phyloP scores from a whole-genome alignment of 2,329 filamentous ascomycete species.

The Coccinonectria pachysandricola region DNA sequence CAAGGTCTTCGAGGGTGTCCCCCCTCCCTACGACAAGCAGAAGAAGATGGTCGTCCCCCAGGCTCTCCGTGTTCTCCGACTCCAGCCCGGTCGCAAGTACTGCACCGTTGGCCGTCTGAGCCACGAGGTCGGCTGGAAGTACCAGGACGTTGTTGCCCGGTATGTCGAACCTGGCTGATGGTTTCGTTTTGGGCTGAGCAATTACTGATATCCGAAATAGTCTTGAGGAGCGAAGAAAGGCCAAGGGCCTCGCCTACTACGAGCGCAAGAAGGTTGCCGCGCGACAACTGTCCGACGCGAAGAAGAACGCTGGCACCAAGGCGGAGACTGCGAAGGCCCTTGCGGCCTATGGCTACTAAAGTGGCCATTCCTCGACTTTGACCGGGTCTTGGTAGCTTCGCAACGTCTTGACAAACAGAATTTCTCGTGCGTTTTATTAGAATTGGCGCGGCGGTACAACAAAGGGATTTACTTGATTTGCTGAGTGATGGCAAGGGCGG shows the following conservation, averaged over 20 bases:
- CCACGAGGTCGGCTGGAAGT: constrained; percentile 99
- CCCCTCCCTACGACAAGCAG: constrained; percentile 98
- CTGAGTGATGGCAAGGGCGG: constrained; percentile 35
- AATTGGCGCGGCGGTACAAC: constrained; percentile 44
- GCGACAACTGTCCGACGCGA: constrained; percentile 82
- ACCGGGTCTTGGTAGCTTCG: constrained; percentile 23
- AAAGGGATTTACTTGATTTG: constrained; percentile 39
- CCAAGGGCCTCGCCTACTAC: constrained; percentile 98
- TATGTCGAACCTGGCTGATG: no score
- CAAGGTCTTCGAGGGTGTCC: constrained; percentile 99
- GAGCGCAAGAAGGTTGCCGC: constrained; percentile 97
- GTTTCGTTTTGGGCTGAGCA: no score
- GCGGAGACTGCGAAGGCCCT: constrained; percentile 81
- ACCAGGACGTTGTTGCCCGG: constrained; percentile 98
- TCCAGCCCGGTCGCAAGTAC: constrained; percentile 99
- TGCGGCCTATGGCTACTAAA: constrained; percentile 83
- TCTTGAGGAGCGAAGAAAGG: constrained; percentile 98
- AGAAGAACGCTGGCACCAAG: constrained; percentile 84
- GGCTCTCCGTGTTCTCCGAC: constrained; percentile 87
- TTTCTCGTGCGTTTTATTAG: constrained; percentile 43
- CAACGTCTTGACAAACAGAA: constrained; percentile 33
- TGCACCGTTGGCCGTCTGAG: constrained; percentile 96
- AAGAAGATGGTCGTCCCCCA: constrained; percentile 99
- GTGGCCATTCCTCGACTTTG: constrained; percentile 21
- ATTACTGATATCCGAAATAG: no score